Evolutionary conservation across 768 basidiomycete genomes (phyloP), one percentile per base, ranked within the genome.

Genomic region (Mycena leptocephala): DNA sequence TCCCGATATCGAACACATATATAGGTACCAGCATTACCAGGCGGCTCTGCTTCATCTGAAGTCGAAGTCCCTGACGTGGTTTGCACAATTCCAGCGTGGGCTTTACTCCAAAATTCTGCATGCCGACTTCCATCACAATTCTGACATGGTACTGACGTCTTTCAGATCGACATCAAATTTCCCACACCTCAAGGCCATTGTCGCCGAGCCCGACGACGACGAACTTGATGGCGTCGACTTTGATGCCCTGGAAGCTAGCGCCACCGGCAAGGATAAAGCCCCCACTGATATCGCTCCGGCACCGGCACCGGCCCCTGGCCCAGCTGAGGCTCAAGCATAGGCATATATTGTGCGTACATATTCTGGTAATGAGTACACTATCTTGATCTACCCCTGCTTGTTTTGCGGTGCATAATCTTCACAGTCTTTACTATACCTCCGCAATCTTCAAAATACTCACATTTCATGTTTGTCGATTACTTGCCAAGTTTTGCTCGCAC

Each of bases 51-150:
- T 62, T 3, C 61, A 70, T 26, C 9, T 70, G 0, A 56, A 70
- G n/a, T 5, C 7, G 11, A 59, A 61, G 43, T 70, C 58, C 1
- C 69, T 58, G 5, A 70, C 58, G 0, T 61, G 69, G 69, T 70
- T 70, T 22, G 43, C 69, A 3, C 43, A 62, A 11, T 62, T 70
- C 59, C 70, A 70, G 20, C 70, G 26, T 24, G 26, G 35, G 2
- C 69, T 70, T 3, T 70, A 70, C 33, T 13, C 43, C n/a, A 61
- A 61, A 20, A 70, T 70, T 28, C n/a, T 70, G 58, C 61, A 61
- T n/a, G 53, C 39, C 3, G 32, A 18, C 46, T 2, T 48, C 32
- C 24, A 9, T 53, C n/a, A n/a, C 22, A 18, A 3, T 56, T 10
- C 22, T 22, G 5, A 32, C 24, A 35, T 7, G 22, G 5, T 22